These are phyloP conservation scores for Lyophyllum semitale DNA, from an alignment of 768 basidiomycete genomes.

Conservation along the genomic window DNA sequence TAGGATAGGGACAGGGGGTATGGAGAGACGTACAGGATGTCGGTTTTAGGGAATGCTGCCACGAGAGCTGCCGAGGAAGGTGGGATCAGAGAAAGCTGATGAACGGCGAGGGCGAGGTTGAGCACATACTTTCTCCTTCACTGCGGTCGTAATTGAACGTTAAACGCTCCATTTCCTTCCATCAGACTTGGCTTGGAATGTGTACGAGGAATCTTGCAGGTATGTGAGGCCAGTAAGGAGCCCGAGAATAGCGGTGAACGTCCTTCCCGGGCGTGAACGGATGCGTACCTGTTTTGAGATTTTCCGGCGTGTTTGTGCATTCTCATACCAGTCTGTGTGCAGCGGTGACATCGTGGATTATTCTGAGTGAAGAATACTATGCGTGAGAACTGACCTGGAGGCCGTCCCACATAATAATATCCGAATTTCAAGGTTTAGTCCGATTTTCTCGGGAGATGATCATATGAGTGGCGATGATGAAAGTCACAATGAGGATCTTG, in stretches of 20 bases:
- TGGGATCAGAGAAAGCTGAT: not conserved
- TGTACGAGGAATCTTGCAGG: constrained; percentile 49
- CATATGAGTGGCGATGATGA: too few species aligned
- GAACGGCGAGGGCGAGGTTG: not conserved
- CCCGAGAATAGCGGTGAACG: constrained; percentile 24
- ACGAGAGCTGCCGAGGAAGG: constrained; percentile 1
- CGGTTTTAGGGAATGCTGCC: constrained; percentile 18
- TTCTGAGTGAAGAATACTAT: constrained; percentile 9
- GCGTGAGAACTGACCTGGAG: too few species aligned
- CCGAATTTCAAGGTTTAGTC: too few species aligned
- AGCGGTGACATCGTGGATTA: constrained; percentile 65
- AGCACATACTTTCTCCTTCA: too few species aligned
- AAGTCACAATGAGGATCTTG: too few species aligned
- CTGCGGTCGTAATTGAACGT: not conserved
- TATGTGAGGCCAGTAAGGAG: constrained; percentile 50
- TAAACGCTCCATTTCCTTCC: constrained; percentile 59
- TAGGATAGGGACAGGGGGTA: too few species aligned
- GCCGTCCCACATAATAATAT: too few species aligned
- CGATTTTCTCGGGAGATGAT: too few species aligned
- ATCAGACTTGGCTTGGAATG: constrained; percentile 35
- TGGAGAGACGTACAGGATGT: constrained; percentile 40
- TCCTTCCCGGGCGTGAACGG: not conserved
- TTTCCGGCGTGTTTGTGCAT: constrained; percentile 25
- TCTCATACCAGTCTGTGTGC: constrained; percentile 42
- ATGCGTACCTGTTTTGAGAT: constrained; percentile 32